Evolutionary conservation across 805 yeast genomes (phyloP), one percentile per base, ranked within the genome.

Genomic region (Candida tallmaniae): DNA sequence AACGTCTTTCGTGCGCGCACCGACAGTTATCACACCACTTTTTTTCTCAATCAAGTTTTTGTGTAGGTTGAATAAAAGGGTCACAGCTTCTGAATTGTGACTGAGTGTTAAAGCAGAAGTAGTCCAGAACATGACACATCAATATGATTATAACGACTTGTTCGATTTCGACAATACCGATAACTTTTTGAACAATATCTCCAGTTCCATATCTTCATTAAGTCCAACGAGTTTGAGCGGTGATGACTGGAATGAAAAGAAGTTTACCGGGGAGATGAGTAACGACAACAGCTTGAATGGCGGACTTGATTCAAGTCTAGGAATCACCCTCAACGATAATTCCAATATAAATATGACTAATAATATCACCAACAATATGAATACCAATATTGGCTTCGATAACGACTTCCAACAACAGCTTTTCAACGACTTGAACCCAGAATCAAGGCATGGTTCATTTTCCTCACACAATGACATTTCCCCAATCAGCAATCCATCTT

Each of bases 91-190:
- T n/a, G n/a, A n/a, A n/a, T n/a, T n/a, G n/a, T n/a, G n/a, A n/a
- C n/a, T n/a, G n/a, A n/a, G n/a, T n/a, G n/a, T n/a, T n/a, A n/a
- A n/a, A n/a, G n/a, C n/a, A n/a, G n/a, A n/a, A n/a, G n/a, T n/a
- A n/a, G n/a, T n/a, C 7, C 23, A 20, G 23, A 24, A 12, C n/a
- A 24, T 24, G 27, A 24, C 27, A 7, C 12, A 24, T 11, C 11
- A 24, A 11, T 24, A 24, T 14, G 27, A 24, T 24, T 36, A 23
- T 18, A 23, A 36, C 16, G 36, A 29, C 11, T 44, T 38, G 17
- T 51, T 50, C 33, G 50, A 50, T 35, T 60, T 61, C 38, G 60
- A 52, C 14, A 45, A 52, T 23, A 47, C 65, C 11, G 62, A 60
- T 35, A 46, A 34, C 34, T 59, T 61, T 31, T 44, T 61, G 30